These are phyloP conservation scores for Hyaloperonospora brassicae DNA, from an alignment of 352 stramenopile genomes.

Conservation along the genomic window DNA sequence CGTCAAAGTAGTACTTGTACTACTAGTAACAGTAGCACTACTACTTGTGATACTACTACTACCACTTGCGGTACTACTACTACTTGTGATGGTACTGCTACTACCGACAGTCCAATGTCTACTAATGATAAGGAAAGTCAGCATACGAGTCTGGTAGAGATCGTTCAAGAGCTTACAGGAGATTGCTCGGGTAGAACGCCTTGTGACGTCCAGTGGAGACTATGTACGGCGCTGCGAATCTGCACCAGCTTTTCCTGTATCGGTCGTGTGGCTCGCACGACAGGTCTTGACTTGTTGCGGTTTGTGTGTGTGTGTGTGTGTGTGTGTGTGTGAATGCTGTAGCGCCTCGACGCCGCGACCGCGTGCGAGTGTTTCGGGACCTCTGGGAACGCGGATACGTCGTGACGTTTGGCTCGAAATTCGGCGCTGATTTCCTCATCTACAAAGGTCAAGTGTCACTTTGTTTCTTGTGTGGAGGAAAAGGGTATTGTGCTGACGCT, in stretches of 20 bases:
- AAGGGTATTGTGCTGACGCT: neutral
- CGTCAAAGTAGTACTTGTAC: too few species aligned
- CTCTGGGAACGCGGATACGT: constrained; percentile 58
- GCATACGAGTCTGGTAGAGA: constrained; percentile 3
- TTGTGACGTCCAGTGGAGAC: constrained; percentile 11
- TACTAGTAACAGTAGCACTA: too few species aligned
- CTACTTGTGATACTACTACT: too few species aligned
- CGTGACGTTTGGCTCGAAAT: constrained; percentile 73
- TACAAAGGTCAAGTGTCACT: constrained; percentile 44
- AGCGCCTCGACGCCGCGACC: constrained; percentile 20
- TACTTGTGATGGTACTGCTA: too few species aligned
- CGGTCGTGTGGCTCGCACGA: too few species aligned
- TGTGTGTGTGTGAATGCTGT: constrained; percentile 5
- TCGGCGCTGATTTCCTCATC: constrained; percentile 72
- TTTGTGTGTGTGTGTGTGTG: too few species aligned
- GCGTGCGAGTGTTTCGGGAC: constrained; percentile 50
- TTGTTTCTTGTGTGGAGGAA: neutral
- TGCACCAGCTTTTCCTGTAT: too few species aligned
- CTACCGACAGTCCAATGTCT: too few species aligned
- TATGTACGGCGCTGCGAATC: constrained; percentile 12
- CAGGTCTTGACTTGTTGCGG: too few species aligned
- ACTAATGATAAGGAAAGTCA: neutral
- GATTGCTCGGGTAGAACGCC: neutral
- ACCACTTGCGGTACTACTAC: too few species aligned
- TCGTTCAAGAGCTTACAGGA: constrained; percentile 10